A percentile compares a stretch with the other conserved stretches of the same genome.
These are phyloP conservation scores for Termitomyces sp. DNA, from an alignment of 768 basidiomycete genomes.

Conservation along the genomic window DNA sequence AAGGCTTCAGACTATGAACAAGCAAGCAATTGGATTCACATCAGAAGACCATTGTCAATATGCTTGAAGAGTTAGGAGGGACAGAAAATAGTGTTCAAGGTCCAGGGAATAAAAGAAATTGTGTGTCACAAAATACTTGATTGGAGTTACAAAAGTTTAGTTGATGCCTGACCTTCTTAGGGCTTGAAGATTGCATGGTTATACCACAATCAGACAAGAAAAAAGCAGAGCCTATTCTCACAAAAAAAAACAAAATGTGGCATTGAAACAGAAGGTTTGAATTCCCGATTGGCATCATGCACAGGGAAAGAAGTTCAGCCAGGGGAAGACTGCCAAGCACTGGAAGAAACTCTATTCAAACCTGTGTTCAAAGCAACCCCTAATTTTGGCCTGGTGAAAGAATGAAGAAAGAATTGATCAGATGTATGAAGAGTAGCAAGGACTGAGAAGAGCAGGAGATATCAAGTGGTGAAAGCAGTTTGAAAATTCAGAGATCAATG, in stretches of 20 bases:
- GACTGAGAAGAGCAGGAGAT: neutral
- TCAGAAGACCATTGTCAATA: constrained; percentile 8
- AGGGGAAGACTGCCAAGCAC: neutral
- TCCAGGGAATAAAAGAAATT: neutral
- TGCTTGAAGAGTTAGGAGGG: constrained; percentile 2
- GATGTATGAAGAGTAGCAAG: neutral
- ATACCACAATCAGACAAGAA: too few relatives aligned
- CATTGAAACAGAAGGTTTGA: constrained; percentile 23
- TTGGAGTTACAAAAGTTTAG: neutral
- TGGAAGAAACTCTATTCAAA: constrained; percentile 1
- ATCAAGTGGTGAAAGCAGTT: constrained; percentile 5
- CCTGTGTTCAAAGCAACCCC: constrained; percentile 6
- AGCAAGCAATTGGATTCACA: constrained; percentile 7
- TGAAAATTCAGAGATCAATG: constrained; percentile 6
- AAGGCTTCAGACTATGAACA: constrained; percentile 21
- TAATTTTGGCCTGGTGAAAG: constrained; percentile 7
- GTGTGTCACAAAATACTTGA: neutral
- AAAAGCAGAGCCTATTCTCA: neutral
- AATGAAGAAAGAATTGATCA: neutral
- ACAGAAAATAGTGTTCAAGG: too few relatives aligned
- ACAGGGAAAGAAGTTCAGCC: neutral
- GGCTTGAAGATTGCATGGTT: too few relatives aligned
- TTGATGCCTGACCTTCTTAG: too few relatives aligned
- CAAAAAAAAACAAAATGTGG: constrained; percentile 19
- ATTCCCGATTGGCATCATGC: constrained; percentile 17